Evolutionary conservation across 495 filamentous ascomycete genomes (phyloP).

Genomic region (Thozetella sp.): DNA sequence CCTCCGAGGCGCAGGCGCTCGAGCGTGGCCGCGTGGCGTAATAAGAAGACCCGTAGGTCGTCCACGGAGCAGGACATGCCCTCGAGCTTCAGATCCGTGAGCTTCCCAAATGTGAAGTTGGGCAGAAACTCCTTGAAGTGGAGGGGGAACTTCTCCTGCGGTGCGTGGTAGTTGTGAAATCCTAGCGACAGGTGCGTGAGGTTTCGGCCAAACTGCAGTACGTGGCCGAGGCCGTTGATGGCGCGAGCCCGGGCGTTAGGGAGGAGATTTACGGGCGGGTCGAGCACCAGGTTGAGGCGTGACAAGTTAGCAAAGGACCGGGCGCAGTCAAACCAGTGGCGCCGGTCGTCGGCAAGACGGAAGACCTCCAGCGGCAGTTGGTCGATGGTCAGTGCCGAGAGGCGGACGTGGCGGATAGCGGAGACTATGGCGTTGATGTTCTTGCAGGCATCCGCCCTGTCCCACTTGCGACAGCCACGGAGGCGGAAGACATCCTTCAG

Average conservation of each 20-base stretch:
- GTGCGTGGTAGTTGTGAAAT: slow-evolving; percentile 42
- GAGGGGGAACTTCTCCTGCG: slow-evolving; percentile 39
- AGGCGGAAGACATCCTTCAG: slow-evolving; percentile 37
- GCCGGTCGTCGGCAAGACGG: slow-evolving; percentile 31
- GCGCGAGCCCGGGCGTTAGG: slow-evolving; percentile 34
- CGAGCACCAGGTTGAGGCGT: slow-evolving; percentile 37
- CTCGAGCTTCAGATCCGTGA: slow-evolving; percentile 45
- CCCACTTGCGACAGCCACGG: slow-evolving; percentile 41
- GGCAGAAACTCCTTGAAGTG: slow-evolving; percentile 37
- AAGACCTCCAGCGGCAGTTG: slow-evolving; percentile 48
- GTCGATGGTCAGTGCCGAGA: slow-evolving; percentile 42
- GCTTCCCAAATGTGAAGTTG: slow-evolving; percentile 33
- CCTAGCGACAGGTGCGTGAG: slow-evolving; percentile 38
- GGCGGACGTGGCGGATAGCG: slow-evolving; percentile 35
- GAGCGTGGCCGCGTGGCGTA: slow-evolving; percentile 40
- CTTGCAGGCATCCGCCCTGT: slow-evolving; percentile 39
- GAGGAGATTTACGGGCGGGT: slow-evolving; percentile 30
- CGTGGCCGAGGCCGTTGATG: slow-evolving; percentile 43
- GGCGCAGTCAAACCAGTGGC: slow-evolving; percentile 44
- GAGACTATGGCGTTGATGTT: slow-evolving; percentile 44
- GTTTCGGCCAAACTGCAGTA: slow-evolving; percentile 37
- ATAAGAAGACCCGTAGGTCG: slow-evolving; percentile 41
- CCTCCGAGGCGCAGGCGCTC: slow-evolving; percentile 43
- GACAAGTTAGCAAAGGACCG: slow-evolving; percentile 38
- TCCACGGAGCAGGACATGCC: slow-evolving; percentile 43